Evolutionary conservation across 1,284 basidiomycete species (phyloP), one percentile per base, ranked within the genome.

Genomic region (Tylopilus sp.): DNA sequence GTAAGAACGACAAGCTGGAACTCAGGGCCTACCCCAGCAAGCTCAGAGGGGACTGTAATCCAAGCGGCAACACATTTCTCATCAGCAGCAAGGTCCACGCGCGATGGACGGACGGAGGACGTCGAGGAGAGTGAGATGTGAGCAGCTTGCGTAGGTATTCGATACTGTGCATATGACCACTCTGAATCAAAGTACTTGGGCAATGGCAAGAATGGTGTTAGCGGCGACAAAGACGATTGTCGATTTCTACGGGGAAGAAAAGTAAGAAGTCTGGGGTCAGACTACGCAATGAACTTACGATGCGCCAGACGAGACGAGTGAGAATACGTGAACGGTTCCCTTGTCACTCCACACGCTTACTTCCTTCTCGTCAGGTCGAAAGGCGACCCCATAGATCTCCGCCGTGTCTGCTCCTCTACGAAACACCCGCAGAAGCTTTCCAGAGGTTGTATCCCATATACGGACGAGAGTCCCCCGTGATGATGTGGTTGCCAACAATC

Each of bases 321-420:
- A 82, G 66, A 94, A 94, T 19, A 96, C 76, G 65, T 98, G 94
- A 4, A 98, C 82, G 0, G 95, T 98, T 33, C 95, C 94, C 71
- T 97, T 97, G 69, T 98, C 95, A 65, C 92, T 96, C 89, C 92
- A 92, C 9, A 89, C 89, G 58, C 88, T 90, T 1, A 95, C 71
- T 58, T 92, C 87, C 47, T 75, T 77, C 67, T 89, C 88, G 59
- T 88, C 89, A 8, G 82, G 84, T 53, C 85, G 76, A 66, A 86
- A 88, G 45, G 82, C 82, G 18, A 93, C 84, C 1, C 92, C 92
- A 71, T 93, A 97, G 48, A 97, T 95, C 60, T 90, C 86, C 16
- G 94, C 94, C 56, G 88, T 84, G 67, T 97, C 95, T 15, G 89
- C 82, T 4, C 94, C 94, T 64, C 94, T 77, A 46, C 94, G 74